These are phyloP conservation scores for Sclerotinia minor DNA, from an alignment of 2,329 filamentous ascomycete species.

Conservation along the genomic window DNA sequence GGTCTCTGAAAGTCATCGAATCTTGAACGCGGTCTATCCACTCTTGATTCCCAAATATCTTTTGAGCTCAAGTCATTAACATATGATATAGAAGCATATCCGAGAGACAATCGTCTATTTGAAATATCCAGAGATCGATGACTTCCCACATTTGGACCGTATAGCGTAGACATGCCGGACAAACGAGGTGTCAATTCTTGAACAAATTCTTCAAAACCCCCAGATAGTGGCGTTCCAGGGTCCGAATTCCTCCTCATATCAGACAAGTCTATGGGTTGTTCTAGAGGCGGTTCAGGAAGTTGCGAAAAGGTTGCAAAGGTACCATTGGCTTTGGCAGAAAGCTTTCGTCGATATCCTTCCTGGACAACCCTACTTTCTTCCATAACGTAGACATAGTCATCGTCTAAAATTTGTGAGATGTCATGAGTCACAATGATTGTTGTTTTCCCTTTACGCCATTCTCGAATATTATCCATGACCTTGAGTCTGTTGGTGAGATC, in stretches of 20 bases:
- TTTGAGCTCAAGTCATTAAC: conserved; percentile 30
- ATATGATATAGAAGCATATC: conserved; percentile 29
- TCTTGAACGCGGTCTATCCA: conserved; percentile 9
- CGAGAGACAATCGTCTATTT: conserved; percentile 27
- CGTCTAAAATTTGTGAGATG: conserved; percentile 67
- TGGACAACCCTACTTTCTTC: conserved; percentile 68
- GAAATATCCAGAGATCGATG: conserved; percentile 12
- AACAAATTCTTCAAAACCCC: conserved; percentile 14
- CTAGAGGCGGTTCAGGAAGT: conserved; percentile 19
- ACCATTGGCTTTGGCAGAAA: conserved; percentile 50
- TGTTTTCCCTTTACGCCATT: conserved; percentile 78
- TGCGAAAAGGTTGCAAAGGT: conserved; percentile 50
- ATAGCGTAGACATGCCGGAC: conserved; percentile 15
- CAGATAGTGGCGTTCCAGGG: conserved; percentile 24
- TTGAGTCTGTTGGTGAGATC: conserved; percentile 68
- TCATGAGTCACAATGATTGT: conserved; percentile 95
- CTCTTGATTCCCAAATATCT: conserved; percentile 31
- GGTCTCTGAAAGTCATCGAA: neutral
- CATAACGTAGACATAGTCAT: conserved; percentile 80
- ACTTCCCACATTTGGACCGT: neutral
- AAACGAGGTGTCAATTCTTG: conserved; percentile 13
- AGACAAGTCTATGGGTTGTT: neutral
- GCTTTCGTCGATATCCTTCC: conserved; percentile 61
- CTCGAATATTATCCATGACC: conserved; percentile 72
- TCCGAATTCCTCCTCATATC: conserved; percentile 26